phyloP scores from a whole-genome alignment of 208 protist genomes.

The Wallacemonas rigidus region DNA sequence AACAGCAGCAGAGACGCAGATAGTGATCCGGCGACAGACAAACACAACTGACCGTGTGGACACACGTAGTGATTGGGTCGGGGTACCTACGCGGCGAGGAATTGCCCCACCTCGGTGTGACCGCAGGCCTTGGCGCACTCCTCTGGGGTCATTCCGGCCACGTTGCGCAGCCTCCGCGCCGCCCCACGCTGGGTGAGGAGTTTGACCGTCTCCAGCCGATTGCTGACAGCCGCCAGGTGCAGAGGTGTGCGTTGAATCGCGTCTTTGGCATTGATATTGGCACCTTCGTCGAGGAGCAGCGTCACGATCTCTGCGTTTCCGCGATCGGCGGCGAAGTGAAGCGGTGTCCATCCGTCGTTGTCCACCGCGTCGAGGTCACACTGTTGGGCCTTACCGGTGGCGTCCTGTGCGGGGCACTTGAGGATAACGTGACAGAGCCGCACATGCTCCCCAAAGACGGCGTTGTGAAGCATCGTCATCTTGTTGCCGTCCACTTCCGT shows the following conservation, averaged over 20 bases:
- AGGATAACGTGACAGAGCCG: constrained; percentile 48
- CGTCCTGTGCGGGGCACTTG: constrained; percentile 7
- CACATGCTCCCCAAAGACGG: constrained; percentile 64
- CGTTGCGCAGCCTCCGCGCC: constrained; percentile 52
- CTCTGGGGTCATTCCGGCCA: constrained; percentile 54
- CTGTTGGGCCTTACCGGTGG: constrained; percentile 26
- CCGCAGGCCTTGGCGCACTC: constrained; percentile 52
- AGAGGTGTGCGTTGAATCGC: constrained; percentile 68
- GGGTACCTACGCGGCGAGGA: constrained; percentile 28
- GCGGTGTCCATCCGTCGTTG: constrained; percentile 78
- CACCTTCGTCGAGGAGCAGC: constrained; percentile 64
- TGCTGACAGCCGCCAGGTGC: constrained; percentile 69
- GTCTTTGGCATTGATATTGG: constrained; percentile 73
- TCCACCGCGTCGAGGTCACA: constrained; percentile 71
- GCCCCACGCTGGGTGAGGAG: constrained; percentile 57
- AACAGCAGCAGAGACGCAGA: too few relatives aligned
- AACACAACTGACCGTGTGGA: background rate
- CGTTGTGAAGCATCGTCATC: constrained; percentile 88
- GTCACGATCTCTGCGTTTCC: constrained; percentile 42
- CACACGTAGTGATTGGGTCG: background rate
- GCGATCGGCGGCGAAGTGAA: constrained; percentile 87
- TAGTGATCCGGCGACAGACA: background rate
- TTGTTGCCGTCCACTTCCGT: constrained; percentile 71
- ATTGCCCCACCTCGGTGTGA: constrained; percentile 30
- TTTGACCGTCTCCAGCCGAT: constrained; percentile 34